phyloP scores from a whole-genome alignment of 148 eudicot genomes.

The Rheum nobile region DNA sequence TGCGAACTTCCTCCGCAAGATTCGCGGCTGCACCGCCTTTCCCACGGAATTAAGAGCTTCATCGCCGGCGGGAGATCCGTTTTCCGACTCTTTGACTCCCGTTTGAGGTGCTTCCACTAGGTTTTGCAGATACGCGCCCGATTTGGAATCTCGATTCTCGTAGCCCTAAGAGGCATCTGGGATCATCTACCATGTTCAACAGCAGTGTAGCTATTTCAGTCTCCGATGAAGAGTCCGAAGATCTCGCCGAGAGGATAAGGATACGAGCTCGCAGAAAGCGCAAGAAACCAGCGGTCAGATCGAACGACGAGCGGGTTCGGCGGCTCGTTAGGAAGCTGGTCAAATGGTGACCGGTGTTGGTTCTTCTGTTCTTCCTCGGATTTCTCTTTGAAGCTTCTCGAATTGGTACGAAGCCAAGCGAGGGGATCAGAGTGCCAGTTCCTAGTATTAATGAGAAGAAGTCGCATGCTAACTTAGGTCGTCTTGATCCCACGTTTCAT shows the following conservation, averaged over 20 bases:
- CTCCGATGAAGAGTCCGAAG: slow-evolving; percentile 55
- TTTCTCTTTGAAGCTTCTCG: slow-evolving; percentile 53
- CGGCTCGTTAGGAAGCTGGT: slow-evolving; percentile 18
- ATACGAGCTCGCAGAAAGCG: slow-evolving; percentile 43
- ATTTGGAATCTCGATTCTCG: not conserved
- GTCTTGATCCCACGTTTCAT: slow-evolving; percentile 45
- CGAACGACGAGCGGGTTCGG: slow-evolving; percentile 14
- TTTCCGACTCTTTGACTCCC: not conserved
- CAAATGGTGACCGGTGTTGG: slow-evolving; percentile 57
- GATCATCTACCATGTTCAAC: slow-evolving; percentile 19
- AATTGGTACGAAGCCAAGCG: slow-evolving; percentile 22
- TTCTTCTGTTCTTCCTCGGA: slow-evolving; percentile 37
- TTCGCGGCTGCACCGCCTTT: not conserved
- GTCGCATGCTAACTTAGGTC: slow-evolving; percentile 37
- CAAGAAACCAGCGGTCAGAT: slow-evolving; percentile 23
- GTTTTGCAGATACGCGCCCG: not conserved
- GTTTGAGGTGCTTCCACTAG: not conserved
- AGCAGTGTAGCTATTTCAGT: slow-evolving; percentile 32
- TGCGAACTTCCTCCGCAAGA: not conserved
- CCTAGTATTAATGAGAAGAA: slow-evolving; percentile 10
- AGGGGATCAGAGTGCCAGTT: not conserved
- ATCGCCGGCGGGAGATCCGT: not conserved
- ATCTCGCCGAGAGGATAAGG: slow-evolving; percentile 17
- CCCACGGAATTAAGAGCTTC: not conserved
- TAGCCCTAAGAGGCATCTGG: not conserved